These are phyloP conservation scores for Talaromyces sp. DNA, from an alignment of 2,329 filamentous ascomycete genomes.

Conservation along the genomic window DNA sequence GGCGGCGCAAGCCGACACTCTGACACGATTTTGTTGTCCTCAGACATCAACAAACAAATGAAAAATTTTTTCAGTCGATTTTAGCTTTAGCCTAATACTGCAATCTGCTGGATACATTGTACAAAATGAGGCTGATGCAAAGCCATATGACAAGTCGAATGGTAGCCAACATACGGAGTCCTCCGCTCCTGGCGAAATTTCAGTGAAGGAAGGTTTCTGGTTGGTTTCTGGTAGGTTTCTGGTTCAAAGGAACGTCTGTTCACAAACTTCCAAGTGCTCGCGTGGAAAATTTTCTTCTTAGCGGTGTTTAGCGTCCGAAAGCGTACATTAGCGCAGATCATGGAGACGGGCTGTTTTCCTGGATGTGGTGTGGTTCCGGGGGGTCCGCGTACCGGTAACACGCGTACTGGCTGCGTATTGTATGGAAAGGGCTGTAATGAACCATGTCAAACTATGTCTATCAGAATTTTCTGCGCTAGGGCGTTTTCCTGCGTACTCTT, in stretches of 20 bases:
- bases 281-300: slow-evolving; percentile 10
- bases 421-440: background rate
- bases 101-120: background rate
- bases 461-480: slow-evolving; percentile 1
- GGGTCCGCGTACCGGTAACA: background rate
- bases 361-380: slow-evolving; percentile 5
- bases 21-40: background rate
- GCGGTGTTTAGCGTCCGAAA: background rate
- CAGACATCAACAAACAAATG: background rate
- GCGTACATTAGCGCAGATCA: slow-evolving; percentile 9
- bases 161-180: background rate
- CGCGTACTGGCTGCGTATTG: background rate
- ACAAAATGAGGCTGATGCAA: background rate
- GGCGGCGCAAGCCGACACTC: background rate
- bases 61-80: background rate
- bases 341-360: slow-evolving; percentile 1
- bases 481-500: background rate
- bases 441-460: background rate
- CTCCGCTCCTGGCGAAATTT: background rate
- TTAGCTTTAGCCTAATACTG: background rate
- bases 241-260: background rate
- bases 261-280: background rate
- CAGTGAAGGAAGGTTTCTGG: background rate
- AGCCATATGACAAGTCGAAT: background rate
- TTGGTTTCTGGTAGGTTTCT: background rate